Evolutionary conservation across 1,139 yeast genomes (phyloP).

Genomic region (Scheffersomyces parashehatae): DNA sequence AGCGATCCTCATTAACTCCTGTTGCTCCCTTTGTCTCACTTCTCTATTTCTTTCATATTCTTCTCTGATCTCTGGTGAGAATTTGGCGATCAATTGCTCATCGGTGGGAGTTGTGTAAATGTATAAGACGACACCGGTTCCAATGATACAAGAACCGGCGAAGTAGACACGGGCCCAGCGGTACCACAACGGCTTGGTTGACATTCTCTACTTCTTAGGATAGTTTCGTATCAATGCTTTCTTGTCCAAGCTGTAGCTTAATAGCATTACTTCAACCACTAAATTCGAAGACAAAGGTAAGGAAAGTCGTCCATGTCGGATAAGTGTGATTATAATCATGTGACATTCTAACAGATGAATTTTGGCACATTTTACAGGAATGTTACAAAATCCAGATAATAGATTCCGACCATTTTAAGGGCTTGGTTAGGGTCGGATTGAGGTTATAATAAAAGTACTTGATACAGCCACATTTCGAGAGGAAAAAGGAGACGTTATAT

Average conservation of each 20-base stretch:
- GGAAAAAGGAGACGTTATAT: no score
- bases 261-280: no score
- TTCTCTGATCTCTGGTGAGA: constrained; percentile 82
- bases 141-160: constrained; percentile 62
- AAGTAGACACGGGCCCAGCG: constrained; percentile 63
- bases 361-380: no score
- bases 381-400: no score
- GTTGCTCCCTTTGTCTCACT: constrained; percentile 64
- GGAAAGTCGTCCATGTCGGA: background rate
- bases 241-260: no score
- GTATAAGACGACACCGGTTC: constrained; percentile 64
- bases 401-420: no score
- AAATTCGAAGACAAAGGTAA: no score
- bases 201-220: constrained; percentile 6
- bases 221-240: no score
- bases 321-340: background rate
- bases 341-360: no score
- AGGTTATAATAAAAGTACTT: no score
- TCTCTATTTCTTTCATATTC: constrained; percentile 70
- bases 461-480: no score
- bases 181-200: constrained; percentile 45
- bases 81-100: constrained; percentile 67
- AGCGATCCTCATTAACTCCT: constrained; percentile 65
- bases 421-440: no score
- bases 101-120: constrained; percentile 81